Evolutionary conservation across 2,329 filamentous ascomycete genomes (phyloP).

Genomic region (Rhytidhysteron rufulum): DNA sequence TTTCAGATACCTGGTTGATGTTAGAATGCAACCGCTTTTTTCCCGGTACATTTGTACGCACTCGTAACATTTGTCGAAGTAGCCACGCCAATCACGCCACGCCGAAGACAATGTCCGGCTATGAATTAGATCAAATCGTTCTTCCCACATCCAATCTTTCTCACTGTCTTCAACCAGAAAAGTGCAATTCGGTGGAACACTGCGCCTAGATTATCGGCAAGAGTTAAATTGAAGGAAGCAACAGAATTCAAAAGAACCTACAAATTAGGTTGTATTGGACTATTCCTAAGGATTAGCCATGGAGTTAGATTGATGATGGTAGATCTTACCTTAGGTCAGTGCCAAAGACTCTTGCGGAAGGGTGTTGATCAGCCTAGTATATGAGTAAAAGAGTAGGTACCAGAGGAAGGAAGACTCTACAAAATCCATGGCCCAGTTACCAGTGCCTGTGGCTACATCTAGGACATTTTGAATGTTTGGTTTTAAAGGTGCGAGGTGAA

Average conservation of each 20-base stretch:
- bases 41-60: too few species aligned
- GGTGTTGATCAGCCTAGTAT: constrained; percentile 14
- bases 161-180: constrained; percentile 62
- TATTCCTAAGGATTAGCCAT: background rate
- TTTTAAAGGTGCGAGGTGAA: constrained; percentile 9
- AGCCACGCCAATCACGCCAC: constrained; percentile 3
- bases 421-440: constrained; percentile 10
- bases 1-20: constrained; percentile 2
- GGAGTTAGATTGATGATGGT: background rate
- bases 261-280: constrained; percentile 2
- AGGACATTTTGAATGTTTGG: constrained; percentile 5
- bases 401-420: background rate
- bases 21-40: too few species aligned
- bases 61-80: constrained; percentile 3
- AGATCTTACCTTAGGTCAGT: constrained; percentile 3
- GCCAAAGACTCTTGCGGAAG: constrained; percentile 10
- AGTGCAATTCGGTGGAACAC: constrained; percentile 55
- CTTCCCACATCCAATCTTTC: constrained; percentile 50
- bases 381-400: background rate
- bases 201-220: constrained; percentile 10
- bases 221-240: background rate
- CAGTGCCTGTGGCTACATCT: constrained; percentile 8
- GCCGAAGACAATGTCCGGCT: constrained; percentile 2
- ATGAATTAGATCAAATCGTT: constrained; percentile 53
- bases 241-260: background rate